phyloP scores from a whole-genome alignment of 148 eudicot species.

The Salicornia ramosissima region DNA sequence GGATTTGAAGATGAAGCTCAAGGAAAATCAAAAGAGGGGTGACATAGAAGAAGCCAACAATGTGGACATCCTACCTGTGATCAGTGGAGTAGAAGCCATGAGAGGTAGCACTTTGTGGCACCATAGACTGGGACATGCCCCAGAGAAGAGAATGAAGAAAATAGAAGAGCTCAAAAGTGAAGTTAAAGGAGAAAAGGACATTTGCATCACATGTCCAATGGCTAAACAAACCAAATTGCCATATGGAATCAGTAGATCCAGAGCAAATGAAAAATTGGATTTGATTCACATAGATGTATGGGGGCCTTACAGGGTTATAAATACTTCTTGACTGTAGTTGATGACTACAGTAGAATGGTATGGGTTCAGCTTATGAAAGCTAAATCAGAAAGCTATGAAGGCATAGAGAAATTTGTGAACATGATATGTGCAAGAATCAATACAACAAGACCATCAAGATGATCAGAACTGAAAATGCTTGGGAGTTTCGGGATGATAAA shows the following conservation, averaged over 20 bases:
- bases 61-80: background rate
- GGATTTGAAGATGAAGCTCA: too few relatives aligned
- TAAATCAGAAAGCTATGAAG: background rate
- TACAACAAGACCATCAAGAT: background rate
- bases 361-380: background rate
- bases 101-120: background rate
- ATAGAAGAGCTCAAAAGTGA: background rate
- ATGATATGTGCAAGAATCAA: background rate
- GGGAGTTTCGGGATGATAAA: background rate
- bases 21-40: too few relatives aligned
- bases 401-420: background rate
- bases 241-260: background rate
- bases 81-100: background rate
- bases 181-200: background rate
- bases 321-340: too few relatives aligned
- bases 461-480: background rate
- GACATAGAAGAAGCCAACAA: too few relatives aligned
- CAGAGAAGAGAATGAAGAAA: background rate
- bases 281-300: background rate
- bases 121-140: background rate
- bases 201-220: background rate
- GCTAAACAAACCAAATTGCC: background rate
- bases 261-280: background rate
- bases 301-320: background rate
- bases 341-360: background rate